Percentiles rank a stretch among this genome's conserved stretches.
phyloP scores from a whole-genome alignment of 805 yeast species.

The Saturnispora dispora region DNA sequence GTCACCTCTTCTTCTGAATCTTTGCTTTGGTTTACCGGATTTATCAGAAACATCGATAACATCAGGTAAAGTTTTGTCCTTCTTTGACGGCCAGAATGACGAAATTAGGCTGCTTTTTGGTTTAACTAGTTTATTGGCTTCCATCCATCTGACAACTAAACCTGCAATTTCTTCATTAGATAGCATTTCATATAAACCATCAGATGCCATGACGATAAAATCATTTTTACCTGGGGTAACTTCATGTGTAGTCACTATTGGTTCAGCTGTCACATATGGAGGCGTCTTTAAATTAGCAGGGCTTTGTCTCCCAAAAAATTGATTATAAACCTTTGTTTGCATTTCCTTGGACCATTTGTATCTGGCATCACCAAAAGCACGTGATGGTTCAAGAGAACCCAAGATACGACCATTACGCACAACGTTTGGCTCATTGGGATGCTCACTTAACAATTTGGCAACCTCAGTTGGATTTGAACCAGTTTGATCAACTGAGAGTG shows the following conservation, averaged over 20 bases:
- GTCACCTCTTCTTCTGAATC: conserved; percentile 45
- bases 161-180: conserved; percentile 90
- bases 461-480: conserved; percentile 88
- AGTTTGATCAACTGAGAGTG: conserved; percentile 85
- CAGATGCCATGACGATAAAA: conserved; percentile 87
- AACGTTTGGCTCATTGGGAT: conserved; percentile 83
- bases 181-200: conserved; percentile 87
- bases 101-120: conserved; percentile 39
- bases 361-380: conserved; percentile 96
- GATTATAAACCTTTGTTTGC: conserved; percentile 64
- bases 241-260: conserved; percentile 77
- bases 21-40: conserved; percentile 57
- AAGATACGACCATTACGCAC: conserved; percentile 81
- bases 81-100: conserved; percentile 28
- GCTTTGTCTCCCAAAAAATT: conserved; percentile 71
- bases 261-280: conserved; percentile 96
- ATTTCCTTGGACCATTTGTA: conserved; percentile 71
- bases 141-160: conserved; percentile 90
- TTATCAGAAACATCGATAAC: conserved; percentile 55
- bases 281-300: conserved; percentile 76
- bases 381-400: conserved; percentile 88
- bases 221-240: conserved; percentile 64
- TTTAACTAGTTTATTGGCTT: conserved; percentile 53
- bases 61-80: conserved; percentile 43
- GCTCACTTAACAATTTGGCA: conserved; percentile 72